A percentile compares a stretch with the other conserved stretches of the same genome.
Evolutionary conservation across 768 basidiomycete genomes (phyloP).

Genomic region (Suillus ampliporus): DNA sequence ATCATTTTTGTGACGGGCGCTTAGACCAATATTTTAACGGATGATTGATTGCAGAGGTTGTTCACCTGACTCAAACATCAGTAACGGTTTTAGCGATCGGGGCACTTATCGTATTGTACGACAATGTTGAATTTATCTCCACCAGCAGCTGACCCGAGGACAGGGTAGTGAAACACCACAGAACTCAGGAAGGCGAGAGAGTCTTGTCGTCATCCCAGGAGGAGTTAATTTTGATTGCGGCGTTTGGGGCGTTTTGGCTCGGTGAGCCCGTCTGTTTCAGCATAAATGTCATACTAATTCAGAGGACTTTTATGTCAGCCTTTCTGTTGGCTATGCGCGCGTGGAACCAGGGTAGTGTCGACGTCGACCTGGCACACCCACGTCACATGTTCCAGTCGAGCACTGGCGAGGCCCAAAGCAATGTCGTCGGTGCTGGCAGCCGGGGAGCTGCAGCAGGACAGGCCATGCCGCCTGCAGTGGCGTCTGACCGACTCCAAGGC

Average conservation of each 20-base stretch:
- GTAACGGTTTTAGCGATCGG: slow-evolving; percentile 72
- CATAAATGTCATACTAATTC: slow-evolving; percentile 1
- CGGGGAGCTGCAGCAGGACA: slow-evolving; percentile 30
- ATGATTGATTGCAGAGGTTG: slow-evolving; percentile 49
- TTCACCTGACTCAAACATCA: slow-evolving; percentile 74
- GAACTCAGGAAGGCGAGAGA: slow-evolving; percentile 52
- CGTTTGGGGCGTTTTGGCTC: slow-evolving; percentile 77
- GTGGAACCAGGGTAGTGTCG: slow-evolving; percentile 36
- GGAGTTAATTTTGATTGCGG: slow-evolving; percentile 72
- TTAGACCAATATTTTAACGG: slow-evolving; percentile 7
- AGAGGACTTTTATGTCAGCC: slow-evolving; percentile 32
- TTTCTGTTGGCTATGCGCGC: slow-evolving; percentile 50
- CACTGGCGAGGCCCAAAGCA: slow-evolving; percentile 40
- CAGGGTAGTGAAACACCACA: slow-evolving; percentile 74
- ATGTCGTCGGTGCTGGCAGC: slow-evolving; percentile 38
- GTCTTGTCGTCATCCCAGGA: slow-evolving; percentile 74
- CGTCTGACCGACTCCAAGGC: slow-evolving; percentile 22
- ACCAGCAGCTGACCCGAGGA: slow-evolving; percentile 1
- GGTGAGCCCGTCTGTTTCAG: slow-evolving; percentile 48
- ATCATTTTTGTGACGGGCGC: slow-evolving; percentile 11
- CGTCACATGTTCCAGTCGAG: slow-evolving; percentile 38
- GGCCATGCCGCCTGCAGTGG: slow-evolving; percentile 21
- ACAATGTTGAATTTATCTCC: background rate
- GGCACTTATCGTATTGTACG: slow-evolving; percentile 67
- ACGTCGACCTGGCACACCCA: slow-evolving; percentile 36